phyloP scores from a whole-genome alignment of 2,329 filamentous ascomycete genomes.

The Aspergillus brasiliensis region DNA sequence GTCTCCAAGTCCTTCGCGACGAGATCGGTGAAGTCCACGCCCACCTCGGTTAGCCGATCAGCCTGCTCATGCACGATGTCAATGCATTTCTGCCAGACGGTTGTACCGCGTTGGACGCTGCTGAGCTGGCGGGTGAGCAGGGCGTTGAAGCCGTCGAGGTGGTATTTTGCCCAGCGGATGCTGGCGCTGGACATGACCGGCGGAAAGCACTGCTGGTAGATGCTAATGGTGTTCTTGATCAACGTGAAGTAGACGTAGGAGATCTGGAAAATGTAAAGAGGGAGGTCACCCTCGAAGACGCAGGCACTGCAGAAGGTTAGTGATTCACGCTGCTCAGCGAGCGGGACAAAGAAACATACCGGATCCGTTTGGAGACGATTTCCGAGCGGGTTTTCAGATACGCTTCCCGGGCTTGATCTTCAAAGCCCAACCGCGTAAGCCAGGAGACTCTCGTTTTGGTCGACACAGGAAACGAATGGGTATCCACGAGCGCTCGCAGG shows the following conservation, averaged over 20 bases:
- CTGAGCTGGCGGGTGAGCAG: slow-evolving; percentile 82
- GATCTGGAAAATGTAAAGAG: slow-evolving; percentile 90
- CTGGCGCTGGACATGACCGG: slow-evolving; percentile 87
- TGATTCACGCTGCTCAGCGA: neutral
- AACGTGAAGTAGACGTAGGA: slow-evolving; percentile 95
- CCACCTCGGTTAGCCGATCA: slow-evolving; percentile 76
- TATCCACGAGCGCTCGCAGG: slow-evolving; percentile 74
- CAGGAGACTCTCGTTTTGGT: slow-evolving; percentile 81
- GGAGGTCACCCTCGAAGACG: slow-evolving; percentile 90
- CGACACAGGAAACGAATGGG: slow-evolving; percentile 73
- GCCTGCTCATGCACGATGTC: slow-evolving; percentile 79
- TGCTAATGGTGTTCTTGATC: slow-evolving; percentile 88
- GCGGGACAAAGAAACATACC: slow-evolving; percentile 57
- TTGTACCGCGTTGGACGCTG: slow-evolving; percentile 74
- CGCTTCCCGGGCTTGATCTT: slow-evolving; percentile 83
- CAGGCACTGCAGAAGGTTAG: slow-evolving; percentile 67
- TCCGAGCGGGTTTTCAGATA: slow-evolving; percentile 79
- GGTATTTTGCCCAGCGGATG: slow-evolving; percentile 97
- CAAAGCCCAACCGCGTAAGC: slow-evolving; percentile 83
- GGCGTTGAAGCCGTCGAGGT: slow-evolving; percentile 86
- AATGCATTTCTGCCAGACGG: slow-evolving; percentile 81
- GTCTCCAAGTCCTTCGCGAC: slow-evolving; percentile 61
- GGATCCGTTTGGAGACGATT: slow-evolving; percentile 77
- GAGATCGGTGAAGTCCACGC: slow-evolving; percentile 83
- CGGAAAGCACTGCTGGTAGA: slow-evolving; percentile 85